A percentile compares a stretch with the other conserved stretches of the same genome.
Evolutionary conservation across 805 yeast genomes (phyloP).

Genomic region (Gaillardinia entomophila): DNA sequence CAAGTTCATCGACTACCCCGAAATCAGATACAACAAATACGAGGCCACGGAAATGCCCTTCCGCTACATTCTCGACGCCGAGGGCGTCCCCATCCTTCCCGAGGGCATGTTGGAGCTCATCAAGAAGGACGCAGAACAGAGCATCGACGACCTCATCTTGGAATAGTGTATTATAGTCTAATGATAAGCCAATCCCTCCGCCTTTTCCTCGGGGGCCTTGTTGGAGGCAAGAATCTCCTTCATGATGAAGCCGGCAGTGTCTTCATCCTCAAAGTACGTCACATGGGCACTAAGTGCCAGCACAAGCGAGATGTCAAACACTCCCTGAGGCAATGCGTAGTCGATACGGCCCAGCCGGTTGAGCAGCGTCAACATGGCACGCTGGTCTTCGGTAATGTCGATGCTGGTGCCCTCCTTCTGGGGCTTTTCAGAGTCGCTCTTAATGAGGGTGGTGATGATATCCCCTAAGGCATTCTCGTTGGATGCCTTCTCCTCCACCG

Average conservation of each 20-base stretch:
- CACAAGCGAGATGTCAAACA: slow-evolving; percentile 72
- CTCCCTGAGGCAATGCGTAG: slow-evolving; percentile 70
- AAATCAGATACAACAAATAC: slow-evolving; percentile 76
- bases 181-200: slow-evolving; percentile 12
- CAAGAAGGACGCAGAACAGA: slow-evolving; percentile 78
- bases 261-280: slow-evolving; percentile 80
- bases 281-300: slow-evolving; percentile 86
- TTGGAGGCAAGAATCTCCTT: slow-evolving; percentile 41
- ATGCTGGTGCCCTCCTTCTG: slow-evolving; percentile 16
- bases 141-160: slow-evolving; percentile 61
- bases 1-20: slow-evolving; percentile 88
- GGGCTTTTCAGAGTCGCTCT: slow-evolving; percentile 10
- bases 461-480: slow-evolving; percentile 38
- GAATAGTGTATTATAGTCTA: slow-evolving; percentile 10
- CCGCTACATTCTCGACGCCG: slow-evolving; percentile 66
- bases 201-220: slow-evolving; percentile 18
- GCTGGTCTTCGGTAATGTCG: slow-evolving; percentile 21
- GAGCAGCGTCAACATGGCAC: slow-evolving; percentile 35
- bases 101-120: slow-evolving; percentile 86
- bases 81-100: slow-evolving; percentile 78
- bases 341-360: slow-evolving; percentile 80
- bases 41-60: slow-evolving; percentile 99
- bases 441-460: slow-evolving; percentile 24
- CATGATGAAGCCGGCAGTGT: slow-evolving; percentile 75
- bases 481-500: slow-evolving; percentile 9